Conservation (phyloP, 305 asterid genomes). For the Stenogyne calaminthoides region DNA sequence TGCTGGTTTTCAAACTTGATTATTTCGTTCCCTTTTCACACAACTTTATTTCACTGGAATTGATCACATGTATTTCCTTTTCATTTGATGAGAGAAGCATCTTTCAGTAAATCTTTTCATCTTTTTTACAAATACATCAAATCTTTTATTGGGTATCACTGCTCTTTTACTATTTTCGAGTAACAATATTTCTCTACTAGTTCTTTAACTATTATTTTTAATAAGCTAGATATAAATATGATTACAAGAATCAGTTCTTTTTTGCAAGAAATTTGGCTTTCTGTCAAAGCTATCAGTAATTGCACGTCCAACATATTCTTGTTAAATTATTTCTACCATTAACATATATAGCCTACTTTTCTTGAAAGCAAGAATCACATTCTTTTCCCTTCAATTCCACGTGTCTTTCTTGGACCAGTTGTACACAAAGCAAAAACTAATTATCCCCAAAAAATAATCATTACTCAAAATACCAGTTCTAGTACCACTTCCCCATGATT, state of each 20-base stretch:
- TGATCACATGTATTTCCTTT: background rate
- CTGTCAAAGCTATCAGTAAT: conserved; percentile 44
- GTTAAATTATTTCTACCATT: conserved; percentile 42
- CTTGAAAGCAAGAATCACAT: conserved; percentile 53
- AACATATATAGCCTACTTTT: conserved; percentile 30
- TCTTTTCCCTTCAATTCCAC: conserved; percentile 30
- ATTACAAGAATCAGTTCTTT: conserved; percentile 40
- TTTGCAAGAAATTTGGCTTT: conserved; percentile 39
- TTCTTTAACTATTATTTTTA: too few relatives aligned
- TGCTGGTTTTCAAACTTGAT: background rate
- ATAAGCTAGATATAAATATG: conserved; percentile 18
- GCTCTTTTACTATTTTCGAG: too few relatives aligned
- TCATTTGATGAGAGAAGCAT: conserved; percentile 38
- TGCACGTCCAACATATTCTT: conserved; percentile 45
- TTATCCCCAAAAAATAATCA: too few relatives aligned
- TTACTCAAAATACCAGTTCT: background rate
- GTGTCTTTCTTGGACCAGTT: conserved; percentile 18
- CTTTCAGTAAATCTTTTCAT: conserved; percentile 20
- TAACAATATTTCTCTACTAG: too few relatives aligned
- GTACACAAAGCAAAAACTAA: conserved; percentile 30
- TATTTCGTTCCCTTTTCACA: background rate
- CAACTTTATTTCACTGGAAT: background rate
- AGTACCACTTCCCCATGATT: too few relatives aligned
- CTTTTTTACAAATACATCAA: too few relatives aligned
- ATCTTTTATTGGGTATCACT: too few relatives aligned